Percentiles rank a stretch among this genome's conserved stretches.
Evolutionary conservation across 257 asterid species (phyloP).

Genomic region (Solanum peruvianum): DNA sequence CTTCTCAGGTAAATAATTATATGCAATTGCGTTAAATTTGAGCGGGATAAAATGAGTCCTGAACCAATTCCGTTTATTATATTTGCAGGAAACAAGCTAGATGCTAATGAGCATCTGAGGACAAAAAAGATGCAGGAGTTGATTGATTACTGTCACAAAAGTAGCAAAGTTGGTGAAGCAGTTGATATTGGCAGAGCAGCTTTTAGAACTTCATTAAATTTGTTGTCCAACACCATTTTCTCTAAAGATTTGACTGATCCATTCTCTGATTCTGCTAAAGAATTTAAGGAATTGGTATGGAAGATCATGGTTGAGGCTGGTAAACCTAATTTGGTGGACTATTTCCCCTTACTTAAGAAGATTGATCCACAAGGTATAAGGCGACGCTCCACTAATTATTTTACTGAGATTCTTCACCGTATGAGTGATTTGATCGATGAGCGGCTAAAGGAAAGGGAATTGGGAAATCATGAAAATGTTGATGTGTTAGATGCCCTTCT

Average conservation of each 20-base stretch:
- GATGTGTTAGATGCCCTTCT: constrained; percentile 29
- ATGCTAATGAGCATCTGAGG: constrained; percentile 49
- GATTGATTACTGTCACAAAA: constrained; percentile 10
- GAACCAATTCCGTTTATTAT: not conserved
- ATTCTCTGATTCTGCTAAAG: constrained; percentile 31
- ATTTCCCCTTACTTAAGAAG: constrained; percentile 23
- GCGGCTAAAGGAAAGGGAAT: constrained; percentile 12
- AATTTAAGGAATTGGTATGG: constrained; percentile 34
- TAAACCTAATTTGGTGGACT: constrained; percentile 31
- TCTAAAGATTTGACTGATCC: constrained; percentile 44
- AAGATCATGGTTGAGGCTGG: constrained; percentile 23
- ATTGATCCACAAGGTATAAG: constrained; percentile 39
- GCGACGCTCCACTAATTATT: not conserved
- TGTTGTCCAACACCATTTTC: constrained; percentile 38
- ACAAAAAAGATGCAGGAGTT: constrained; percentile 31
- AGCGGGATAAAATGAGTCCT: not conserved
- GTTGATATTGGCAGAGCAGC: constrained; percentile 13
- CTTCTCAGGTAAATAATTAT: constrained; percentile 21
- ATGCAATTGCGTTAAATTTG: not conserved
- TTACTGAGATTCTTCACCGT: not conserved
- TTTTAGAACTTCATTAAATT: constrained; percentile 21
- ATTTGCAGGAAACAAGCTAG: constrained; percentile 25
- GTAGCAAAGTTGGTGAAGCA: constrained; percentile 20
- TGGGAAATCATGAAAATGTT: not conserved
- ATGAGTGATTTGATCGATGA: constrained; percentile 29